phyloP scores from a whole-genome alignment of 2,329 filamentous ascomycete genomes.

The Fusarium marasasianum region DNA sequence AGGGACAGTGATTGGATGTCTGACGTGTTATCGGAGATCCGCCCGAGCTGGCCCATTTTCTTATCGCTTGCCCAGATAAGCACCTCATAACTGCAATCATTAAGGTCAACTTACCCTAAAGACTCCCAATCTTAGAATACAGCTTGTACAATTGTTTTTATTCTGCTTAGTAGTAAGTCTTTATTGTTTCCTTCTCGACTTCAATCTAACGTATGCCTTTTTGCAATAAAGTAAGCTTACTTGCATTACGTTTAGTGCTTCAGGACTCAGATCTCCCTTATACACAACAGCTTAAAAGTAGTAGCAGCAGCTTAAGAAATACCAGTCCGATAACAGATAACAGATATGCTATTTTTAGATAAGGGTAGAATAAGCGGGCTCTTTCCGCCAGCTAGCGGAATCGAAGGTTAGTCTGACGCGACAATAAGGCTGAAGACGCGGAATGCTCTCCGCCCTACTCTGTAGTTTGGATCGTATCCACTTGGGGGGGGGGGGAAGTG shows the following conservation, averaged over 20 bases:
- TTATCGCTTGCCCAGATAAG: neutral
- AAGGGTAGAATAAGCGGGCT: rapidly evolving
- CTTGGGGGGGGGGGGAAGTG: too few relatives aligned
- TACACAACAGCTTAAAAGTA: rapidly evolving
- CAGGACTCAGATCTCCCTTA: rapidly evolving
- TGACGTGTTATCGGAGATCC: neutral
- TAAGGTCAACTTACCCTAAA: neutral
- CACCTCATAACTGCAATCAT: neutral
- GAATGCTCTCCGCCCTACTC: neutral
- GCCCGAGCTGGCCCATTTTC: neutral
- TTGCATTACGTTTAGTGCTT: neutral
- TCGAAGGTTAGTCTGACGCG: rapidly evolving
- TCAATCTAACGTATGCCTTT: rapidly evolving
- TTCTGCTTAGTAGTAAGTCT: too few relatives aligned
- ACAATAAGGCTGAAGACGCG: neutral
- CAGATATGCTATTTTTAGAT: neutral
- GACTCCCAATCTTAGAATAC: neutral
- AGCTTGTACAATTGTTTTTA: neutral
- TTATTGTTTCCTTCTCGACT: too few relatives aligned
- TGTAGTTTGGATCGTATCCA: too few relatives aligned
- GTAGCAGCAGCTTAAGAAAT: rapidly evolving
- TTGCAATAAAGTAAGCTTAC: rapidly evolving
- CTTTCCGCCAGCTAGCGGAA: neutral
- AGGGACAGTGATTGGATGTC: neutral
- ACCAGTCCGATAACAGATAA: neutral